Evolutionary conservation across 306 rosid species (phyloP).

Genomic region (Lupinus albus): DNA sequence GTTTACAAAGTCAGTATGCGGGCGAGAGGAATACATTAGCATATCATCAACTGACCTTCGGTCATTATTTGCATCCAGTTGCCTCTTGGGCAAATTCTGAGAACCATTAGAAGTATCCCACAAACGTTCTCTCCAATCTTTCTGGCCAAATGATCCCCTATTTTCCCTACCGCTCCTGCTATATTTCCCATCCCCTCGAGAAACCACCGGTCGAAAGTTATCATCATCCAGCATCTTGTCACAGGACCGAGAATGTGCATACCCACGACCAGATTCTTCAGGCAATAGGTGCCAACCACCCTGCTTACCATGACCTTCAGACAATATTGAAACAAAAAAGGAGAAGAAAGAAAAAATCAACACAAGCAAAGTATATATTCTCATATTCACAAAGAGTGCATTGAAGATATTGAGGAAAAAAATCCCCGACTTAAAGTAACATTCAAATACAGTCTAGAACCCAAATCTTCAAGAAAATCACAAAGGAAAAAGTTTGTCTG

Average conservation of each 20-base stretch:
- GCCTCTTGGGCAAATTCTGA: constrained; percentile 56
- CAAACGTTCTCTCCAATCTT: constrained; percentile 67
- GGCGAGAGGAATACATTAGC: constrained; percentile 53
- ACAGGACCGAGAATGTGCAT: constrained; percentile 63
- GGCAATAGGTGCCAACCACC: constrained; percentile 86
- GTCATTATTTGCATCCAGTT: constrained; percentile 53
- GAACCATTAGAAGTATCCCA: constrained; percentile 67
- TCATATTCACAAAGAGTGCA: constrained; percentile 16
- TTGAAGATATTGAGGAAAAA: neutral
- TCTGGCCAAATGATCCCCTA: constrained; percentile 66
- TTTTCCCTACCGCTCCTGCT: constrained; percentile 69
- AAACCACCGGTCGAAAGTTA: constrained; percentile 50
- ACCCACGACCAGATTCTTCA: constrained; percentile 83
- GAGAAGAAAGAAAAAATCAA: constrained; percentile 43
- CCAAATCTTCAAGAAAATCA: constrained; percentile 50
- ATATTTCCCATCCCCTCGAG: constrained; percentile 78
- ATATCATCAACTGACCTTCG: constrained; percentile 65
- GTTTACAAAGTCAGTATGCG: constrained; percentile 61
- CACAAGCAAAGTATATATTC: constrained; percentile 54
- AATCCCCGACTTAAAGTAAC: neutral
- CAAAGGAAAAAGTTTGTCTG: neutral
- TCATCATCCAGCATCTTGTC: constrained; percentile 82
- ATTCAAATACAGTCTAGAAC: constrained; percentile 5
- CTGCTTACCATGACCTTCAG: constrained; percentile 97
- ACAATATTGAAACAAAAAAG: constrained; percentile 50